Evolutionary conservation across 352 stramenopile genomes (phyloP).

Genomic region (Thraustotheca clavata): DNA sequence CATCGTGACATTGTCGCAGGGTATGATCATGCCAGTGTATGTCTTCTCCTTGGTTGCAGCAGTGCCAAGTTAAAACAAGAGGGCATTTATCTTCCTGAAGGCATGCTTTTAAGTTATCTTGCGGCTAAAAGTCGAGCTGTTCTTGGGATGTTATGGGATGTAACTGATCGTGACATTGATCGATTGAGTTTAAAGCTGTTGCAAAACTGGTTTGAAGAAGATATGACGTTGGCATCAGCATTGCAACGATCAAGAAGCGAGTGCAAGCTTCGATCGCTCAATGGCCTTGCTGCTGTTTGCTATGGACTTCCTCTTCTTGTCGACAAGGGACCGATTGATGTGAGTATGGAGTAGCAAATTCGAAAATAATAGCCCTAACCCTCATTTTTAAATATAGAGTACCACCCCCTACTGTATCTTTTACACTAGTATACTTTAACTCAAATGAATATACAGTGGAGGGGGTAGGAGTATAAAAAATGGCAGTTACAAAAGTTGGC

Average conservation of each 20-base stretch:
- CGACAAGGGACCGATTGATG: background rate
- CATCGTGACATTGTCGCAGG: constrained; percentile 39
- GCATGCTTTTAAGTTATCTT: constrained; percentile 93
- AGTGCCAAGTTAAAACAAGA: constrained; percentile 84
- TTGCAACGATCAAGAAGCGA: background rate
- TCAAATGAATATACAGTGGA: no score
- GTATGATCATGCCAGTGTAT: constrained; percentile 39
- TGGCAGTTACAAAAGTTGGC: no score
- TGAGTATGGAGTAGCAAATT: background rate
- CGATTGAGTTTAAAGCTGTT: constrained; percentile 68
- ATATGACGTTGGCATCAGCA: constrained; percentile 22
- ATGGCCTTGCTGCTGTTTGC: constrained; percentile 93
- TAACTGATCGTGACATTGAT: constrained; percentile 98
- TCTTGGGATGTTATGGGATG: constrained; percentile 99
- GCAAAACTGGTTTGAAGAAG: constrained; percentile 41
- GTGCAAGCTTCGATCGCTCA: constrained; percentile 93
- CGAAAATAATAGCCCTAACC: no score
- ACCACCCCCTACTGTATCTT: no score
- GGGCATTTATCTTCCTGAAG: constrained; percentile 90
- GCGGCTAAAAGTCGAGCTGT: constrained; percentile 87
- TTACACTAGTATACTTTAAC: no score
- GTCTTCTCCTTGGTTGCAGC: constrained; percentile 97
- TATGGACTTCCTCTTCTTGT: constrained; percentile 88
- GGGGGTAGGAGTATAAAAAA: no score
- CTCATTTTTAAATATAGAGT: no score